These are phyloP conservation scores for Entonaema liquescens DNA, from an alignment of 495 filamentous ascomycete genomes.

Conservation along the genomic window DNA sequence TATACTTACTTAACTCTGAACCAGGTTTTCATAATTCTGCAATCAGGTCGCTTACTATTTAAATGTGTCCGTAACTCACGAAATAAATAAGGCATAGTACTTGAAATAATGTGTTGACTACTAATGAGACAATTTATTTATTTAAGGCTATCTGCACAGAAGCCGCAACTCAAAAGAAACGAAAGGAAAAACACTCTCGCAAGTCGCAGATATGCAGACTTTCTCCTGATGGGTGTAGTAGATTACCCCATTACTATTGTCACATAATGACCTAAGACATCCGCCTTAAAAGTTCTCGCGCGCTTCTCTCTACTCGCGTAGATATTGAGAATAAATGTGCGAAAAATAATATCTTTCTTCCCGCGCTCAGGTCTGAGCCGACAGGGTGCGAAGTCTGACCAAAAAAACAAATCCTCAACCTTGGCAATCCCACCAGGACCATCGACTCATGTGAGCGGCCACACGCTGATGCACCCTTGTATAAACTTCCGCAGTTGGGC, in stretches of 20 bases:
- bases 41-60: neutral
- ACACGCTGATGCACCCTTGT: neutral
- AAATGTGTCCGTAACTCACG: neutral
- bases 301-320: neutral
- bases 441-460: neutral
- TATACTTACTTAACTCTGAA: neutral
- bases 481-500: neutral
- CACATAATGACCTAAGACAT: neutral
- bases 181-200: neutral
- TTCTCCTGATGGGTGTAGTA: neutral
- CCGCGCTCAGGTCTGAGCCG: neutral
- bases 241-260: neutral
- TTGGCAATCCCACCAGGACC: neutral
- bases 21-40: neutral
- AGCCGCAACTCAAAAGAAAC: neutral
- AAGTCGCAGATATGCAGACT: neutral
- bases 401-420: neutral
- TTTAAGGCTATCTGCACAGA: neutral
- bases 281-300: neutral
- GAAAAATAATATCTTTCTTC: neutral
- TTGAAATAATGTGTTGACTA: neutral
- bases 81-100: neutral
- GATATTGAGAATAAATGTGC: neutral
- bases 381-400: neutral
- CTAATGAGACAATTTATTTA: neutral